phyloP scores from a whole-genome alignment of 2,329 filamentous ascomycete species.

The Colletotrichum noveboracense region DNA sequence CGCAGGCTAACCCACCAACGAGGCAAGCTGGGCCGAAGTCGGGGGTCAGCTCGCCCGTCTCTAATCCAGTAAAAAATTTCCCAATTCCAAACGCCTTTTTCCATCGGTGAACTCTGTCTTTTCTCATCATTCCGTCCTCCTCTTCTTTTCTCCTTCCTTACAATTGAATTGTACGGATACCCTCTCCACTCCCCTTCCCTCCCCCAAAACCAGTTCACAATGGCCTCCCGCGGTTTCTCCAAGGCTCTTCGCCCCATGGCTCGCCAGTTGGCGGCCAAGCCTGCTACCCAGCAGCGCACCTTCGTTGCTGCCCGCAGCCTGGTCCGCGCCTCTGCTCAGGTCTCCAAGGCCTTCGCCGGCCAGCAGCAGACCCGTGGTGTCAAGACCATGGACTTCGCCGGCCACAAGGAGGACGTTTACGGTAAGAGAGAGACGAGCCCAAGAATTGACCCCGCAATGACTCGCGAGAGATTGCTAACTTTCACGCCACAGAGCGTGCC shows the following conservation, averaged over 20 bases:
- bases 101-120: slow-evolving; percentile 20
- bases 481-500: slow-evolving; percentile 75
- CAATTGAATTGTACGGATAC: slow-evolving; percentile 27
- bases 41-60: slow-evolving; percentile 20
- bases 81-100: slow-evolving; percentile 23
- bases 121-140: slow-evolving; percentile 16
- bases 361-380: slow-evolving; percentile 82
- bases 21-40: slow-evolving; percentile 24
- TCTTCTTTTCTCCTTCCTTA: slow-evolving; percentile 21
- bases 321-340: slow-evolving; percentile 56
- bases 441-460: neutral
- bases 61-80: slow-evolving; percentile 26
- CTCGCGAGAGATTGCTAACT: slow-evolving; percentile 20
- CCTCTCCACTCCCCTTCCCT: slow-evolving; percentile 34
- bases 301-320: slow-evolving; percentile 65
- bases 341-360: slow-evolving; percentile 43
- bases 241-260: slow-evolving; percentile 70
- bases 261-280: slow-evolving; percentile 64
- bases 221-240: slow-evolving; percentile 80
- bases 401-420: slow-evolving; percentile 91
- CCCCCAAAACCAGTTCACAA: slow-evolving; percentile 53
- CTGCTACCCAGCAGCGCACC: slow-evolving; percentile 66
- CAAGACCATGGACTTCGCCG: slow-evolving; percentile 99
- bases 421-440: slow-evolving; percentile 59
- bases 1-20: slow-evolving; percentile 17